Evolutionary conservation across 768 basidiomycete genomes (phyloP), one percentile per base, ranked within the genome.

Genomic region (Pholiota conissans): DNA sequence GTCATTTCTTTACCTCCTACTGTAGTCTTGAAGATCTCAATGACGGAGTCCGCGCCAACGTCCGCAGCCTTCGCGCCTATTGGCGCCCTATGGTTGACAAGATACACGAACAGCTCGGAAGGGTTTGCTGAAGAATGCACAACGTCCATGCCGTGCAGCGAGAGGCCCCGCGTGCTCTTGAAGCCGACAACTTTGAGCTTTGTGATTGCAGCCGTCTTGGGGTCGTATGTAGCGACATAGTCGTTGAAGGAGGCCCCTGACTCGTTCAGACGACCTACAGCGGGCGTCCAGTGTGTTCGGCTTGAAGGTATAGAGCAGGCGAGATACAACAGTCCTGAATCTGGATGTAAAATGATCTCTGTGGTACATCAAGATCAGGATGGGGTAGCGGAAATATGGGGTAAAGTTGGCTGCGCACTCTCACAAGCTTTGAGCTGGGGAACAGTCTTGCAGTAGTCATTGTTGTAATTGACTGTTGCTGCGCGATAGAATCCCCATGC

Each of bases 21-120:
- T 0, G 60, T 69, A 0, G 83, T 85, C 63, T 78, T 80, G 67
- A 91, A 90, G 20, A 92, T 76, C 66, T 92, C 90, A 22, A 92
- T 72, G 52, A 76, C 80, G 1, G 88, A 89, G 66, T 91, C 84
- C 0, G 89, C 87, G n/a, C 90, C 90, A 5, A 80, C 75, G 13
- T 66, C 61, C 5, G 56, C 62, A 1, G 81, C 70, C n/a, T 49
- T 49, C 5, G 69, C 74, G 14, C 69, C 69, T 1, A 74, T 55
- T 0, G 87, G 88, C 18, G 72, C 74, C 28, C 86, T 83, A 67
- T 91, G 89, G 66, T 91, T 91, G 61, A 91, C 74, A n/a, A 87
- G 73, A 63, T 89, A 90, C 14, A 90, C 73, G 60, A 80, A 88
- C 8, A 89, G 76, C 47, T 78, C 69, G 10, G 74, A 69, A 3